Base-by-base conservation (phyloP, 2,329 filamentous ascomycete genomes). In the Aspergillus fijiensis region DNA sequence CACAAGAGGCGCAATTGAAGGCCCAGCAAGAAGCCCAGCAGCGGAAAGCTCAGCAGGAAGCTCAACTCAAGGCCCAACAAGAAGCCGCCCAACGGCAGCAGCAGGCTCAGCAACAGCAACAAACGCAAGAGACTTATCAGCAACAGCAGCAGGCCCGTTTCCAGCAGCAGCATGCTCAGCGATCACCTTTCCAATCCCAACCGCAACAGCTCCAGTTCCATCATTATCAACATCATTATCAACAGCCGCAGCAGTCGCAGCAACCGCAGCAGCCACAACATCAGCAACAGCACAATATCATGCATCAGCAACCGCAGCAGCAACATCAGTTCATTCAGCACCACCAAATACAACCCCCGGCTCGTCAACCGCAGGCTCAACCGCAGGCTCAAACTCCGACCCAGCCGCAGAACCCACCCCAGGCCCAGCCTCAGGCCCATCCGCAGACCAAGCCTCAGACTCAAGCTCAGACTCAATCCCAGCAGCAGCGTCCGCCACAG, bases 261-360 rank as follows among this genome's bases (percentile, higher is more conserved):
- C 51, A 55, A 14, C 51, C 59, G 49, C 23, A 48, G 4, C 59
- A 58, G 27, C 50, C 48, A 10, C 59, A 60, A 10, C 60, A 67
- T 39, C 60, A 60, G 25, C 54, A 59, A 14, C 59, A 65, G 33
- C 57, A 67, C 9, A 49, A 16, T 25, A 5, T 49, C 9, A 49
- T 49, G 23, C 53, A 64, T 39, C 64, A 68, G 29, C 63, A 61
- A n/a, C 53, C 60, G 5, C 64, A 69, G 50, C 61, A 58, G 7
- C 69, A 70, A 55, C 64, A 69, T 49, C 57, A 65, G 19, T 21
- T 55, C n/a, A 31, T 55, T 12, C 53, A 55, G 29, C 70, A 68
- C 19, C 67, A 71, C 19, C 65, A 65, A 39, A 35, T 45, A 59
- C 45, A 49, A 51, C 16, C 25, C 5, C 58, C 48, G 7, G 29